These are phyloP conservation scores for Penstemon barbatus DNA, from an alignment of 257 asterid genomes.

Conservation along the genomic window DNA sequence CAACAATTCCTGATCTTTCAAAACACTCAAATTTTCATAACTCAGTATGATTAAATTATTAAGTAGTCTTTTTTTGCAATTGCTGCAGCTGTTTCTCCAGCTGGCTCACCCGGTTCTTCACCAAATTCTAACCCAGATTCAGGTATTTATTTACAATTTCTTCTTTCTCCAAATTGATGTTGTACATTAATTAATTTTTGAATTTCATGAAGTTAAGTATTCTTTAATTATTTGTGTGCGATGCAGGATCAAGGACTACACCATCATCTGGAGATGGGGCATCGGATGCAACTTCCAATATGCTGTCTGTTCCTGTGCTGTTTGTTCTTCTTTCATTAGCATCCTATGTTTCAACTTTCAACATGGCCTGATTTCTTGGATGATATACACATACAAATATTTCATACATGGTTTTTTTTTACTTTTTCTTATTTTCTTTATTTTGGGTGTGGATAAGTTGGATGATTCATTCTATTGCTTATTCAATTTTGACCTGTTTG, in stretches of 20 bases:
- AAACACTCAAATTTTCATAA: not conserved
- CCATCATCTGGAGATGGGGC: constrained; percentile 43
- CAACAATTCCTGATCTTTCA: not conserved
- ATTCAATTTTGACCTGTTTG: constrained; percentile 39
- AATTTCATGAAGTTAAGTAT: not conserved
- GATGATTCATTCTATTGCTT: constrained; percentile 29
- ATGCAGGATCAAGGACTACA: constrained; percentile 37
- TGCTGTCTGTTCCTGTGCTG: constrained; percentile 30
- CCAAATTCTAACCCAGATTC: constrained; percentile 42
- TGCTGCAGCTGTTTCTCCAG: constrained; percentile 64
- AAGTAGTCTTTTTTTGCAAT: not conserved
- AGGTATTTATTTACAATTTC: constrained; percentile 14
- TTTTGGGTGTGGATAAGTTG: not conserved
- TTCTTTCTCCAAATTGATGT: not conserved
- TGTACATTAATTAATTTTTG: not conserved
- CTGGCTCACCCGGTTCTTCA: constrained; percentile 52
- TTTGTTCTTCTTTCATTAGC: constrained; percentile 30
- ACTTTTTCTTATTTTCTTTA: not conserved
- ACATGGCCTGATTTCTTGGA: constrained; percentile 25
- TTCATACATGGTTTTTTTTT: constrained; percentile 3
- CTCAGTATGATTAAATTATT: not conserved
- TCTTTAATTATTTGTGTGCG: constrained; percentile 8
- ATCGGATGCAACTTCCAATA: constrained; percentile 39
- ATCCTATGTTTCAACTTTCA: constrained; percentile 40
- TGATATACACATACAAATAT: not conserved